Conservation (phyloP, 129 eudicot genomes). For the Lonicera japonica region DNA sequence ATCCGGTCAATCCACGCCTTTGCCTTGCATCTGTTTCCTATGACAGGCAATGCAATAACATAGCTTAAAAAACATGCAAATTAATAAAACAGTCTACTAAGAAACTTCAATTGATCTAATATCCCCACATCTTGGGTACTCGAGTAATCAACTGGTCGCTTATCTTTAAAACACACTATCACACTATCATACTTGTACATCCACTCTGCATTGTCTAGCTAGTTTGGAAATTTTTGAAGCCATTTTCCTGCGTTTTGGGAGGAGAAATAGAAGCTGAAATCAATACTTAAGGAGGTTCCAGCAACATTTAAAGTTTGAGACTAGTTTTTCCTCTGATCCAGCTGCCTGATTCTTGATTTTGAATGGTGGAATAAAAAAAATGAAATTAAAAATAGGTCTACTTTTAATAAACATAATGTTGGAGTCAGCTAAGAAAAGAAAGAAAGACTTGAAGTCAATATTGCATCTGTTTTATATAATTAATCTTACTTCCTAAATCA, state of each 20-base stretch:
- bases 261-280: background rate
- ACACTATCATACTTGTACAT: background rate
- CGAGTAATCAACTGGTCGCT: background rate
- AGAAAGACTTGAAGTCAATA: background rate
- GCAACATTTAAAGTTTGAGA: slow-evolving; percentile 1
- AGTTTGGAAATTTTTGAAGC: background rate
- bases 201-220: background rate
- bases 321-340: background rate
- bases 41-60: slow-evolving; percentile 5
- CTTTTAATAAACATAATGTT: too few species aligned
- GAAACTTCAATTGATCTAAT: background rate
- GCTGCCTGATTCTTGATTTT: background rate
- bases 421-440: background rate
- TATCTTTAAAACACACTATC: background rate
- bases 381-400: background rate
- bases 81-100: slow-evolving; percentile 6
- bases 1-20: slow-evolving; percentile 63
- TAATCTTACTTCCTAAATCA: slow-evolving; percentile 1
- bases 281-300: background rate
- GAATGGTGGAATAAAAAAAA: background rate
- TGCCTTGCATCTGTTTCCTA: slow-evolving; percentile 86
- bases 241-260: background rate
- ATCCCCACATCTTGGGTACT: background rate
- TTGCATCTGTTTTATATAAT: background rate
- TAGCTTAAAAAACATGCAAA: slow-evolving; percentile 8